Base-by-base conservation (phyloP, 208 protist species). In the Endotrypanum monterogeii region DNA sequence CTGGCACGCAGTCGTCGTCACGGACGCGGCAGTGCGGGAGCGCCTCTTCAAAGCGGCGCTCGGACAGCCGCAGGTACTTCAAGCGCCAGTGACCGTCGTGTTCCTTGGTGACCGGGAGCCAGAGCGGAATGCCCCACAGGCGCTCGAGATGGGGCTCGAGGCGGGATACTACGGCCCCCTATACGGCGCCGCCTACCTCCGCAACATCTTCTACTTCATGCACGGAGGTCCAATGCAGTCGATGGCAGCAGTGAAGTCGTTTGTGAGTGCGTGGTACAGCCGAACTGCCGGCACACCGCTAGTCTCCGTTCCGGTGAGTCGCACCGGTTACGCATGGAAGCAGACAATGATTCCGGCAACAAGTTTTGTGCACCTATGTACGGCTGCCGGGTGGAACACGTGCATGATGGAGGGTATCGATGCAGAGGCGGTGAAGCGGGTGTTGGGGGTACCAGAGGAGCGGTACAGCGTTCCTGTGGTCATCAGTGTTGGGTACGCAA, bases 321-420 rank as follows among this genome's bases (percentile, higher is more conserved):
- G 80, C 20, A 60, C 78, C n/a, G 91, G 82, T 37, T 96, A 98
- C 75, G 88, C 87, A 71, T 94, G 89, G 90, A 98, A 98, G 86
- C 91, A 96, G 69, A 79, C 80, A 18, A 95, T 98, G 89, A 88
- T 96, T 30, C 85, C 94, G 14, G 94, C 83, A 12, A 93, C 86
- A 1, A 91, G 79, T 1, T 98, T 98, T 70, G 35, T 94, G 46
- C 79, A 92, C 51, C 74, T 92, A 30, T 84, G 83, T 32, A 89
- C 87, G 14, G 85, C 89, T 7, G 84, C 88, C 0, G 87, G 89
- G 20, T 80, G 86, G 78, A 73, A 89, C 58, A 95, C 90, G 61
- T 86, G 83, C 57, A 78, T 93, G 54, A 84, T 98, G 80, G 94
- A 98, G 76, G 94, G 94, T 12, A 89, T 96, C 67, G 94, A 98